phyloP scores from a whole-genome alignment of 2,329 filamentous ascomycete species.

The Botryotinia globosa region DNA sequence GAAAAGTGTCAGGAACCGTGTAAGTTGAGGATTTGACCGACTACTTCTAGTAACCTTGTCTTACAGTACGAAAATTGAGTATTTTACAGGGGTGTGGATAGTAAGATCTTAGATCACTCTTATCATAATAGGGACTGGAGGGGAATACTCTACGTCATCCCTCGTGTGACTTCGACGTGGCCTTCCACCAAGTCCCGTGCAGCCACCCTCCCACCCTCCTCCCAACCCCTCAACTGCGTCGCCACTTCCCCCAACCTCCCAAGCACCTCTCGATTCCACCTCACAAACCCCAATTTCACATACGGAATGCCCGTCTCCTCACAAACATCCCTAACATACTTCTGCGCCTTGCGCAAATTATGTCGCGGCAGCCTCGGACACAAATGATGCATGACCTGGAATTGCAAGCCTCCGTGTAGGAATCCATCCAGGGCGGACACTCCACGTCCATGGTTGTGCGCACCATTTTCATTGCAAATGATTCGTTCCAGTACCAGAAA shows the following conservation, averaged over 20 bases:
- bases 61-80: no score
- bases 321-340: not conserved
- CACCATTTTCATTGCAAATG: slow-evolving; percentile 85
- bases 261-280: slow-evolving; percentile 59
- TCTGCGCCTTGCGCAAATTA: slow-evolving; percentile 64
- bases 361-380: slow-evolving; percentile 81
- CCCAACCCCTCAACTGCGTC: not conserved
- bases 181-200: not conserved
- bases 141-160: not conserved
- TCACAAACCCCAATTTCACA: slow-evolving; percentile 39
- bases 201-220: not conserved
- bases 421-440: slow-evolving; percentile 83
- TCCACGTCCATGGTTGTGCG: slow-evolving; percentile 93
- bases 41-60: no score
- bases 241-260: not conserved
- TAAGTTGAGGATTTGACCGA: no score
- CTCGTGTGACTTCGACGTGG: rapidly evolving
- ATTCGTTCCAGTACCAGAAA: slow-evolving; percentile 89
- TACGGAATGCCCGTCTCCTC: not conserved
- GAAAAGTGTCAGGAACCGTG: no score
- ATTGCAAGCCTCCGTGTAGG: slow-evolving; percentile 83
- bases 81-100: no score
- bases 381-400: slow-evolving; percentile 83
- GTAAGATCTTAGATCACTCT: no score
- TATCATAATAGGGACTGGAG: no score